Evolutionary conservation across 78 protist genomes (phyloP).

Genomic region (Dictyostelium intermedium): DNA sequence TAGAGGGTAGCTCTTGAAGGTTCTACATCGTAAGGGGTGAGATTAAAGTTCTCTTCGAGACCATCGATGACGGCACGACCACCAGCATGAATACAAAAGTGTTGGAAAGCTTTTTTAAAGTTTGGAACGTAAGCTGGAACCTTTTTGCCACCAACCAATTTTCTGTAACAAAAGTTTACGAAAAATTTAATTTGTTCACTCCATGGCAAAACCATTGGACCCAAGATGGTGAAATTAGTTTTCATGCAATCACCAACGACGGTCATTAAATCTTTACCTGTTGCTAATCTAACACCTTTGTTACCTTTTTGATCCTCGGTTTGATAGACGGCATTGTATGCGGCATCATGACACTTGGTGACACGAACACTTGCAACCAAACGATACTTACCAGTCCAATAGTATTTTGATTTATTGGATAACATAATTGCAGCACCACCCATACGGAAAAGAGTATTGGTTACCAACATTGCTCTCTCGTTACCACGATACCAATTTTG

Average conservation of each 20-base stretch:
- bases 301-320: conserved; percentile 81
- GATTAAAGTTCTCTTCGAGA: conserved; percentile 82
- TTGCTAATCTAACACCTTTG: conserved; percentile 87
- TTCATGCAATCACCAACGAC: conserved; percentile 86
- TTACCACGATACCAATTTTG: conserved; percentile 93
- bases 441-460: conserved; percentile 91
- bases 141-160: background rate
- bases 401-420: conserved; percentile 69
- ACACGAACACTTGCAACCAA: conserved; percentile 77
- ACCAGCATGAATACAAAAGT: conserved; percentile 93
- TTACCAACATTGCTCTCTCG: conserved; percentile 84
- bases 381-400: conserved; percentile 79
- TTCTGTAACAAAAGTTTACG: conserved; percentile 72
- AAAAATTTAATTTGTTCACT: conserved; percentile 86
- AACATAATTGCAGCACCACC: conserved; percentile 96
- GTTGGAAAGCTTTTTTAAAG: conserved; percentile 87
- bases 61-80: conserved; percentile 93
- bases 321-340: conserved; percentile 86
- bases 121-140: conserved; percentile 85
- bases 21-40: conserved; percentile 76
- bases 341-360: conserved; percentile 56
- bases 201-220: conserved; percentile 90
- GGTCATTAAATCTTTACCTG: conserved; percentile 70
- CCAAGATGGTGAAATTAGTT: conserved; percentile 88
- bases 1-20: conserved; percentile 93